Base-by-base conservation (phyloP, 345 rosid species). In the Citrus medica region DNA sequence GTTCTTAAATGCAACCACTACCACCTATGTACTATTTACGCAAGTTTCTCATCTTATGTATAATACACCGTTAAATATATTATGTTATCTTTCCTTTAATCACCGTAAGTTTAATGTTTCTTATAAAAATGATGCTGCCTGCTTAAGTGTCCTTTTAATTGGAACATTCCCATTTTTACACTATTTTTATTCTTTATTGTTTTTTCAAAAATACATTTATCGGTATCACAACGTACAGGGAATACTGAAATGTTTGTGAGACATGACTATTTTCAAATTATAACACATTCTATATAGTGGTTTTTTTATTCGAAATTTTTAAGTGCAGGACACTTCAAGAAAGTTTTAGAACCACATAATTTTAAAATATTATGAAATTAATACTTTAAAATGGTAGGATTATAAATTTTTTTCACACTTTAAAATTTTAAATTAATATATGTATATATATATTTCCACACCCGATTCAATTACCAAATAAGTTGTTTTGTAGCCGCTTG, bases 11-110 rank as follows among this genome's bases (percentile, higher is more conserved):
- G 79, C 28, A 71, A 69, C 63, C 62, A 66, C 68, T 16, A 38
- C 69, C 24, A 6, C 46, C 67, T 33, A 10, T 69, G 70, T 51
- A 37, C 42, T 16, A 37, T 80, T 61, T 63, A 51, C 79, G 85
- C 76, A 61, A 73, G 82, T 74, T 74, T 73, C 19, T 76, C 48
- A 48, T 73, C 75, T 59, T 66, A 38, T 81, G 67, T 71, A 53
- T 17, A 17, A 51, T 48, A 61, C 27, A 42, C 37, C 14, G 19
- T 77, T 40, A 59, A 59, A 2, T 55, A 80, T 25, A 9, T 58
- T 30, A 10, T 46, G 53, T 66, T 3, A 58, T 65, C 37, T 38
- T 51, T 63, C 51, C 71, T 55, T 13, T 46, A 46, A 3, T 46
- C 51, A 3, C 5, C 17, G 17, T 46, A 3, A 46, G 17, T 46